Evolutionary conservation across 371 early-diverging fungal species (phyloP).

Genomic region (Mucor irregularis): DNA sequence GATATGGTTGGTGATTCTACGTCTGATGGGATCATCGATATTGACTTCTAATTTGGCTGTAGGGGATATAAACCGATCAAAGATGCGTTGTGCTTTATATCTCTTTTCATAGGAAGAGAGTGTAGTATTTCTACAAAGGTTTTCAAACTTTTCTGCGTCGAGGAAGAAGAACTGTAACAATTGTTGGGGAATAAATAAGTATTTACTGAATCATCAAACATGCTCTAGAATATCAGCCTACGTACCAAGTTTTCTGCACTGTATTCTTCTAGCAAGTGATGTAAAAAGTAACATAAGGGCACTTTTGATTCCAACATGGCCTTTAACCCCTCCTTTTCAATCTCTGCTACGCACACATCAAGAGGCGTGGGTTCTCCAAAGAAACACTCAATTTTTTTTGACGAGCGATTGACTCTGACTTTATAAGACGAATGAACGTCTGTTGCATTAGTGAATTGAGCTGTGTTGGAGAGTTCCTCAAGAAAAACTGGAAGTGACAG

Average conservation of each 20-base stretch:
- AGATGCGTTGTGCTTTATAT: conserved; percentile 44
- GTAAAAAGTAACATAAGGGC: conserved; percentile 59
- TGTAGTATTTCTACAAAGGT: conserved; percentile 10
- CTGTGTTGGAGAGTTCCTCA: background rate
- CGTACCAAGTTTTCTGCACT: conserved; percentile 59
- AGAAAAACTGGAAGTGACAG: conserved; percentile 15
- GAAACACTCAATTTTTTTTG: conserved; percentile 48
- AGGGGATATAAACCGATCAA: conserved; percentile 43
- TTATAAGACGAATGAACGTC: conserved; percentile 41
- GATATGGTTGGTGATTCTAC: conserved; percentile 22
- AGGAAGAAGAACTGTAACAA: conserved; percentile 48
- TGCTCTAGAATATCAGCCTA: background rate
- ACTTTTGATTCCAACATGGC: conserved; percentile 56
- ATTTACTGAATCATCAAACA: too few species aligned
- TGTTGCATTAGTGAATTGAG: conserved; percentile 6
- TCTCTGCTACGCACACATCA: conserved; percentile 54
- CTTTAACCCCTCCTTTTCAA: conserved; percentile 52
- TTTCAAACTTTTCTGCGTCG: conserved; percentile 54
- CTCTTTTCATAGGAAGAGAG: conserved; percentile 26
- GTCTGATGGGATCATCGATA: conserved; percentile 50
- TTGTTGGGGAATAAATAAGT: background rate
- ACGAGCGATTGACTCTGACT: conserved; percentile 24
- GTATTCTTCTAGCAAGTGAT: conserved; percentile 52
- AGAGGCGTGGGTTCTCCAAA: conserved; percentile 52
- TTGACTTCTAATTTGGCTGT: conserved; percentile 55